phyloP scores from a whole-genome alignment of 1,284 basidiomycete species.

The Exobasidium cylindrosporum region DNA sequence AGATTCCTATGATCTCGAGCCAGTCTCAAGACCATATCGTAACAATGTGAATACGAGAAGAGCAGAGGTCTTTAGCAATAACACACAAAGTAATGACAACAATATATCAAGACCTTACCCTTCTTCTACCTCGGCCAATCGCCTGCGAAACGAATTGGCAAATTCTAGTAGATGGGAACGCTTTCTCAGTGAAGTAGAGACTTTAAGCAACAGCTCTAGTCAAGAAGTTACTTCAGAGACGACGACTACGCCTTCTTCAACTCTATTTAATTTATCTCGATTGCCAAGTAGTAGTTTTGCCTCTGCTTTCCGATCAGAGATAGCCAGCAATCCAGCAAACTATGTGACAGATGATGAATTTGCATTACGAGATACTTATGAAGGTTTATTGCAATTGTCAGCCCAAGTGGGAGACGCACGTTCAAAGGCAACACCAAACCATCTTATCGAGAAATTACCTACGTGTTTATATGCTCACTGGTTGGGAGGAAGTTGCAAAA shows the following conservation, averaged over 20 bases:
- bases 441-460: not conserved
- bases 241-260: not conserved
- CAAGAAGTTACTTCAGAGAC: not conserved
- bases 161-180: not conserved
- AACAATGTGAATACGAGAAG: not conserved
- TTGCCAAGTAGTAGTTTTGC: not conserved
- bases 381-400: slow-evolving; percentile 1
- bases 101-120: not conserved
- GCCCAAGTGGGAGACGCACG: slow-evolving; percentile 1
- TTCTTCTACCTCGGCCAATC: not conserved
- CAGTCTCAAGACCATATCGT: not conserved
- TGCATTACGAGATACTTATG: slow-evolving; percentile 1
- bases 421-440: not conserved
- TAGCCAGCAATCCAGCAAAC: slow-evolving; percentile 1
- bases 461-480: not conserved
- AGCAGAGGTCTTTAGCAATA: not conserved
- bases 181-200: not conserved
- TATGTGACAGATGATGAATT: slow-evolving; percentile 2
- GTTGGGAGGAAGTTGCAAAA: not conserved
- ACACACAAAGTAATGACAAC: not conserved
- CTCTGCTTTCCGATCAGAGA: not conserved
- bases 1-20: not conserved
- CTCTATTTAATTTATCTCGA: not conserved
- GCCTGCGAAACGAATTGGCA: not conserved
- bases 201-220: not conserved